phyloP scores from a whole-genome alignment of 2,329 filamentous ascomycete genomes.

The Neoscytalidium dimidiatum region DNA sequence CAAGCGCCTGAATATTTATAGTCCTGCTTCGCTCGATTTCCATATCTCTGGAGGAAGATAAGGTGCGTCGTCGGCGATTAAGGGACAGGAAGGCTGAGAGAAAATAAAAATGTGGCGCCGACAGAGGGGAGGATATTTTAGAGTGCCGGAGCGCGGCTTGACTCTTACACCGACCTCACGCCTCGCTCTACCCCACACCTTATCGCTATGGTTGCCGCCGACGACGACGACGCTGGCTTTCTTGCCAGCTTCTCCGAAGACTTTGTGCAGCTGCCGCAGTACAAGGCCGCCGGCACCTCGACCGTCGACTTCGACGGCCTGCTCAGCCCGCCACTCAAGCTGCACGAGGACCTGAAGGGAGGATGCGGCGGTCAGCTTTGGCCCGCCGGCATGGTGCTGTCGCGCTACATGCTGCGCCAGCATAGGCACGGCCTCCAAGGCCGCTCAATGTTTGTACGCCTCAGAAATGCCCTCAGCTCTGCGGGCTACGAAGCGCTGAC shows the following conservation, averaged over 20 bases:
- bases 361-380: conserved; percentile 94
- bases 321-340: conserved; percentile 66
- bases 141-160: neutral
- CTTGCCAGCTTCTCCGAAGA: conserved; percentile 53
- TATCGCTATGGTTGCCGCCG: conserved; percentile 11
- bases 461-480: neutral
- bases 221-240: conserved; percentile 24
- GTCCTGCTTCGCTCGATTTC: no score
- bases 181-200: conserved; percentile 2
- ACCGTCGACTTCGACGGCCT: conserved; percentile 70
- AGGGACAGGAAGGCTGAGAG: neutral
- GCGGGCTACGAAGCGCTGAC: conserved; percentile 23
- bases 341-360: conserved; percentile 82
- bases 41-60: neutral
- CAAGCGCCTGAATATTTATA: no score
- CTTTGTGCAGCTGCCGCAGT: conserved; percentile 55
- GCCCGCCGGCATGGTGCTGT: conserved; percentile 88
- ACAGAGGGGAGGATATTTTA: neutral
- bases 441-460: conserved; percentile 69
- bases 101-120: neutral
- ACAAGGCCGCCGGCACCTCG: conserved; percentile 55
- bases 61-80: neutral
- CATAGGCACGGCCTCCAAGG: conserved; percentile 63
- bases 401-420: conserved; percentile 80
- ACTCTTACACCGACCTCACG: neutral